Evolutionary conservation across 768 basidiomycete species (phyloP).

Genomic region (Favolaschia claudopus): DNA sequence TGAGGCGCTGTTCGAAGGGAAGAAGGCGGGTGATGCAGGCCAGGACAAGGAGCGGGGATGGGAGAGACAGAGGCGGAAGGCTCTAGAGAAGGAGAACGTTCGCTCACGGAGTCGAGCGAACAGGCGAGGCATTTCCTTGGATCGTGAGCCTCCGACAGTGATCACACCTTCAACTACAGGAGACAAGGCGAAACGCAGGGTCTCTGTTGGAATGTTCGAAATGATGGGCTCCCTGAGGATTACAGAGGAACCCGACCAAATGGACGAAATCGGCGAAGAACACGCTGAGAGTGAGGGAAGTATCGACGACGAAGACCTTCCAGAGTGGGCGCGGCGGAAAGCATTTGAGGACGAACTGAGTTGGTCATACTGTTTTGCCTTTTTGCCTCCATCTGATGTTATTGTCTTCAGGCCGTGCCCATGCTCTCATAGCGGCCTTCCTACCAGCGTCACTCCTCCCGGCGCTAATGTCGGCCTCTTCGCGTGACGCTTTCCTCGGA

Average conservation of each 20-base stretch:
- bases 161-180: constrained; percentile 16
- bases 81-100: constrained; percentile 50
- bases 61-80: constrained; percentile 54
- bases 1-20: constrained; percentile 75
- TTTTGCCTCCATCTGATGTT: neutral
- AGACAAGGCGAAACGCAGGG: constrained; percentile 38
- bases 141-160: constrained; percentile 35
- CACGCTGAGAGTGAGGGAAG: constrained; percentile 49
- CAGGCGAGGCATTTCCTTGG: constrained; percentile 58
- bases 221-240: constrained; percentile 57
- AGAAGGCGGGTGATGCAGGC: constrained; percentile 49
- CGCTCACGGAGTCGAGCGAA: constrained; percentile 50
- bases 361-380: constrained; percentile 39
- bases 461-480: constrained; percentile 37
- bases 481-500: constrained; percentile 54
- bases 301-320: constrained; percentile 76
- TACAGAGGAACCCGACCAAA: constrained; percentile 64
- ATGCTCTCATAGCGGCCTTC: constrained; percentile 65
- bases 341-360: constrained; percentile 64
- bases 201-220: constrained; percentile 67
- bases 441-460: constrained; percentile 65
- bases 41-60: constrained; percentile 55
- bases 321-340: constrained; percentile 76
- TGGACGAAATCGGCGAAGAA: constrained; percentile 56
- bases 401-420: constrained; percentile 60